Evolutionary conservation across 1,139 yeast species (phyloP).

Genomic region (Petasospora rhodanensis): DNA sequence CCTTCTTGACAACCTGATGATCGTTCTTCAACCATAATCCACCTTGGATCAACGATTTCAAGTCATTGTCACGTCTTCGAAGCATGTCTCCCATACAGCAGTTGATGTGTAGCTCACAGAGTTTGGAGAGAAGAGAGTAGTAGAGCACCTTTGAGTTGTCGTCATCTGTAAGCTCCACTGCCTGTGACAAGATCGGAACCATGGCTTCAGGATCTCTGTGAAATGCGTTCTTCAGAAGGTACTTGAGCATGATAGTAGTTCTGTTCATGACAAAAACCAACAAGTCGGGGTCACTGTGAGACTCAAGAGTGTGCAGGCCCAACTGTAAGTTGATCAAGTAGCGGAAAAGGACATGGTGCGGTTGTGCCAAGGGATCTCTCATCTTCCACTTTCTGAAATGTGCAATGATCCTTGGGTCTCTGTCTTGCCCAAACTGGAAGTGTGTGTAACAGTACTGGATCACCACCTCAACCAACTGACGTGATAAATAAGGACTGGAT

Average conservation of each 20-base stretch:
- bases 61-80: slow-evolving; percentile 24
- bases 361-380: slow-evolving; percentile 28
- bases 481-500: slow-evolving; percentile 21
- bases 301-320: slow-evolving; percentile 28
- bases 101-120: slow-evolving; percentile 30
- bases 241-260: slow-evolving; percentile 28
- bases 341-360: slow-evolving; percentile 31
- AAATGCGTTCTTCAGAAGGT: slow-evolving; percentile 23
- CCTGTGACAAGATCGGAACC: slow-evolving; percentile 36
- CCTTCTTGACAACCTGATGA: slow-evolving; percentile 3
- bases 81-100: slow-evolving; percentile 38
- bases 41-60: slow-evolving; percentile 33
- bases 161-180: slow-evolving; percentile 28
- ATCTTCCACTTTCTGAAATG: slow-evolving; percentile 28
- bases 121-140: slow-evolving; percentile 29
- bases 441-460: slow-evolving; percentile 39
- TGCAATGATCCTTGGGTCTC: slow-evolving; percentile 5
- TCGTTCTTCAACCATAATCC: slow-evolving; percentile 29
- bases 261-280: slow-evolving; percentile 26
- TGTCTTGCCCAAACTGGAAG: slow-evolving; percentile 23
- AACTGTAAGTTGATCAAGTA: slow-evolving; percentile 34
- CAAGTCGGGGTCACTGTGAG: slow-evolving; percentile 15
- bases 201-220: slow-evolving; percentile 34
- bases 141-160: slow-evolving; percentile 25
- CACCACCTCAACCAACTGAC: slow-evolving; percentile 30